Evolutionary conservation across 169 alveolate species (phyloP), one percentile per base, ranked within the genome.

Genomic region (Ichthyophthirius multifiliis): DNA sequence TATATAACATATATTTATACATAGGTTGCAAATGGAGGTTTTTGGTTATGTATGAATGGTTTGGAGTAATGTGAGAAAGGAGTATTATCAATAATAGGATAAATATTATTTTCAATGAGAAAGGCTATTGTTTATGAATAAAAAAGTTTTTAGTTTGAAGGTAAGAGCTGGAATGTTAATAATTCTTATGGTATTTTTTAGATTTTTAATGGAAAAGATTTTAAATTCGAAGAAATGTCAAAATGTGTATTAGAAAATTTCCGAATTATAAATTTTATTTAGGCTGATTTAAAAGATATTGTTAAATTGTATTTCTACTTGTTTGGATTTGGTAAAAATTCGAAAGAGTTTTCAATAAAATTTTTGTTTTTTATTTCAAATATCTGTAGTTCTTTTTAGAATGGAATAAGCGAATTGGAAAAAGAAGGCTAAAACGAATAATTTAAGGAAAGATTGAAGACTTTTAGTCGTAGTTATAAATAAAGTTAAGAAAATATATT

Each of bases 1-100:
- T 9, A 41, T 41, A 9, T 9, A 7, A 9, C 13, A 41, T 41
- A 9, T 41, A 9, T 7, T 9, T 41, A 41, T 9, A 41, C 7
- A 41, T 41, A 55, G 71, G 71, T 55, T 20, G 71, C 71, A 27
- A 39, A 34, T 15, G 71, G 71, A 20, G 71, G 71, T 3, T 55
- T 55, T 20, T 55, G 71, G 71, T 6, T 55, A 3, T 55, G 31
- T 5, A 55, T 55, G 1, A 55, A 55, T 34, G 31, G 71, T 27
- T 55, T 55, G 13, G 71, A 55, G 7, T 27, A 34, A 20, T 55
- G 71, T 27, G 71, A 55, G 23, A 27, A 27, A 55, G 71, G 71
- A 15, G 31, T 55, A 15, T 27, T 55, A 27, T 55, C 71, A 20
- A 27, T 39, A 20, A 27, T 55, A 7, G 34, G 43, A 6, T 55